Percentiles rank a stretch among this genome's conserved stretches.
These are phyloP conservation scores for Hymenochaete sp. DNA, from an alignment of 1,284 basidiomycete genomes.

Conservation along the genomic window DNA sequence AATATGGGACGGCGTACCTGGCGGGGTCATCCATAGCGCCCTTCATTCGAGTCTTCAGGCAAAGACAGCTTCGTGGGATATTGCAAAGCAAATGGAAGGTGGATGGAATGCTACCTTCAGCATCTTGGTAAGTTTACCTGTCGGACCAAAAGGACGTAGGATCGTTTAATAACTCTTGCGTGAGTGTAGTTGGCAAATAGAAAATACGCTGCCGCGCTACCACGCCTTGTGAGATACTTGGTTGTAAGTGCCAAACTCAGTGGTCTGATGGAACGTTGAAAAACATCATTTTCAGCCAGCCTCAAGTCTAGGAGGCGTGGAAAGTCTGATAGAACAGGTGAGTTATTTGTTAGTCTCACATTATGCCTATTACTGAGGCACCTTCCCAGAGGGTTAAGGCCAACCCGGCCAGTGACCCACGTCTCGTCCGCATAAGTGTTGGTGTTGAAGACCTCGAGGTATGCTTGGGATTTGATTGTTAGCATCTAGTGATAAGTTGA, in stretches of 20 bases:
- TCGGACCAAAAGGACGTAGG: background rate
- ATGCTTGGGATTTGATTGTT: constrained; percentile 1
- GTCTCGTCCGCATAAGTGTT: constrained; percentile 65
- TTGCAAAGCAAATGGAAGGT: constrained; percentile 69
- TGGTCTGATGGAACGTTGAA: background rate
- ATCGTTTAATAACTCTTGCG: constrained; percentile 4
- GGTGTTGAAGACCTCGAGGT: constrained; percentile 76
- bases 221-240: constrained; percentile 61
- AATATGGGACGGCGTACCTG: constrained; percentile 49
- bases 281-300: constrained; percentile 50
- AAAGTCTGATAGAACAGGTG: constrained; percentile 84
- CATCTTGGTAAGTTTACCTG: constrained; percentile 49
- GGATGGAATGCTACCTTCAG: constrained; percentile 80
- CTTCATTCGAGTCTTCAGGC: constrained; percentile 78
- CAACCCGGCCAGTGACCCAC: constrained; percentile 61
- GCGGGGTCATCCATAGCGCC: constrained; percentile 58
- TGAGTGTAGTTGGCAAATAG: constrained; percentile 24
- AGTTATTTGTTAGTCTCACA: too few species aligned
- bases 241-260: constrained; percentile 46
- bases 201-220: constrained; percentile 49
- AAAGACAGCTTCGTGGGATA: constrained; percentile 52
- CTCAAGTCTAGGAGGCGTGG: constrained; percentile 88
- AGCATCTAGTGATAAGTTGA: background rate
- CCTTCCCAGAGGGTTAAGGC: constrained; percentile 49
- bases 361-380: too few species aligned